Base-by-base conservation (phyloP, 345 rosid species). In the Moringa oleifera region DNA sequence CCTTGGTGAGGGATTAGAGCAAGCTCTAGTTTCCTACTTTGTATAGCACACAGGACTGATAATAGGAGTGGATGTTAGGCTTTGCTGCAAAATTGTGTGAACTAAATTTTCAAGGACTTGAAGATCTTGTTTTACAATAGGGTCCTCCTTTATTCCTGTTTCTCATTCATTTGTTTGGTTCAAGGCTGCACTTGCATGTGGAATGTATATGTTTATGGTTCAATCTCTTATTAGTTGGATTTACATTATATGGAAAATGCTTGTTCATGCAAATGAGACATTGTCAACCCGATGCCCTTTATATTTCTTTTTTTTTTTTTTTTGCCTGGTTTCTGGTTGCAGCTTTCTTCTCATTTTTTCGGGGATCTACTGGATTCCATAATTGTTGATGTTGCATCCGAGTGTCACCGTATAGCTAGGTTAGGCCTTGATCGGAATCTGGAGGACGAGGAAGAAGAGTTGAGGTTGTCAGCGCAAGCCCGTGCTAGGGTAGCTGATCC, bases 301-400 rank as follows among this genome's bases (percentile, higher is more conserved):
- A 41, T 16, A 4, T 7, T 41, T 4, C 17, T 41, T 15, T 41
- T 41, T 16, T 41, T 41, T 4, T 41, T 41, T 16, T 41, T 41
- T 4, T 41, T 11, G 12, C 6, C 47, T 66, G 37, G 61, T 24
- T 20, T 69, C 55, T 10, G 13, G 28, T 46, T 70, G 72, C 87
- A 90, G 97, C 76, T 86, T 25, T 78, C 92, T 7, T 85, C 90
- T 55, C 84, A 82, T 65, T 75, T 82, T 45, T 85, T 85, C 0
- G 81, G 66, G 51, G 95, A 90, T 66, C 82, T 94, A 17, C 77
- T 94, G 45, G 99, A 94, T 70, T 88, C 91, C 7, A 81, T 88
- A 59, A 83, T 90, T 50, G 90, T 81, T 79, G 99, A 94, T 86
- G 90, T 93, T 55, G 99, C 97, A 25, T 90, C 97, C 13, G 95